Conservation (phyloP, 2,329 filamentous ascomycete species). For the Sarocladium strictum region DNA sequence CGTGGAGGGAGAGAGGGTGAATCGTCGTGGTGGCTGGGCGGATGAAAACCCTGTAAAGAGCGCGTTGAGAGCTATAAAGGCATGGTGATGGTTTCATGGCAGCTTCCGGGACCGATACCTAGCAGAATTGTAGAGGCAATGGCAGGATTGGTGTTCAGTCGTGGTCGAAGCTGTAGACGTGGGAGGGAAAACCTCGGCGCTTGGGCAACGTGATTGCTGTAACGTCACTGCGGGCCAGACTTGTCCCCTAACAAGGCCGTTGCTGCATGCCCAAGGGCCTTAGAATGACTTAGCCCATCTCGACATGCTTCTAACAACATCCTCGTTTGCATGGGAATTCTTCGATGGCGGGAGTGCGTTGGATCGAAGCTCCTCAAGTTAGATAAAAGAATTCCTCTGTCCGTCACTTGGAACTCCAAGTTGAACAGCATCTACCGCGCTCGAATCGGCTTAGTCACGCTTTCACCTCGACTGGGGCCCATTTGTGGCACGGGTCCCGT, state of each 20-base stretch:
- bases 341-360: too few relatives aligned
- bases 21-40: conserved; percentile 23
- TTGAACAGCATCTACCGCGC: background rate
- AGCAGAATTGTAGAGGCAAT: background rate
- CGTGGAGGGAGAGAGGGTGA: conserved; percentile 15
- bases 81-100: conserved; percentile 33
- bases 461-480: too few relatives aligned
- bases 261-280: too few relatives aligned
- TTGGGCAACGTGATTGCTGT: background rate
- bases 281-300: too few relatives aligned
- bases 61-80: conserved; percentile 37
- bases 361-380: too few relatives aligned
- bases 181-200: background rate
- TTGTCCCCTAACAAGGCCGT: background rate
- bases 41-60: conserved; percentile 42
- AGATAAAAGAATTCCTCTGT: too few relatives aligned
- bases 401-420: too few relatives aligned
- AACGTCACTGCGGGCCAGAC: background rate
- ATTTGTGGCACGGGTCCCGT: too few relatives aligned
- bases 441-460: too few relatives aligned
- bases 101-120: background rate
- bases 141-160: background rate
- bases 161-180: background rate
- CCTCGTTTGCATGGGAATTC: too few relatives aligned
- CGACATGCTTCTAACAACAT: too few relatives aligned